Conservation (phyloP, 139 green algal genomes). For the Limnomonas spitsbergensis region DNA sequence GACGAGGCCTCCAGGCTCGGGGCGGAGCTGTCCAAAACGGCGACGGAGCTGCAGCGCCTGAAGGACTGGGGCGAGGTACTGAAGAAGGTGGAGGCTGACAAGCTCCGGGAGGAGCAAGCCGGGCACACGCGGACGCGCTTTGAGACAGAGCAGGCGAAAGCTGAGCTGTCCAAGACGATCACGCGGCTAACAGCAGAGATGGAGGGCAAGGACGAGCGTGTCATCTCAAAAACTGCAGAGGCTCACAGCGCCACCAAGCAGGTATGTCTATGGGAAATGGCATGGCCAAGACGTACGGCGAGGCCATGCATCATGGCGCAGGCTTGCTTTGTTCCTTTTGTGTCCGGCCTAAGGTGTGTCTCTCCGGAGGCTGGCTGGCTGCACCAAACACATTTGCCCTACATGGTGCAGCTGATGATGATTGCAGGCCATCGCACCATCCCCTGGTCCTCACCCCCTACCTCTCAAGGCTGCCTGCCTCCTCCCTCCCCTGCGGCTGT, state of each 20-base stretch:
- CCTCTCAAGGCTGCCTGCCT: too few relatives aligned
- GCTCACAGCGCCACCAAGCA: constrained; percentile 18
- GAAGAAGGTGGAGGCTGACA: constrained; percentile 48
- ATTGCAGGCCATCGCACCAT: too few relatives aligned
- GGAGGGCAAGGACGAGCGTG: not conserved
- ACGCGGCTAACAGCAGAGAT: constrained; percentile 8
- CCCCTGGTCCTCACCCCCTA: too few relatives aligned
- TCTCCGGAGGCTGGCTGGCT: too few relatives aligned
- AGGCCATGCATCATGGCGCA: too few relatives aligned
- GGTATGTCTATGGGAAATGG: too few relatives aligned
- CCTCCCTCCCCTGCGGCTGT: too few relatives aligned
- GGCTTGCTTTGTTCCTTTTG: too few relatives aligned
- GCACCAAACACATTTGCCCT: too few relatives aligned
- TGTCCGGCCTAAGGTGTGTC: too few relatives aligned
- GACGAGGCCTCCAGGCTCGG: not conserved
- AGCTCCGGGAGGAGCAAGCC: constrained; percentile 33
- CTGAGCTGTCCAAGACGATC: constrained; percentile 20
- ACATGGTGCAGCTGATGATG: too few relatives aligned
- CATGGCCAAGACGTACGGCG: too few relatives aligned
- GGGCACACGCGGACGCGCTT: not conserved
- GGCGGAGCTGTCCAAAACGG: constrained; percentile 23
- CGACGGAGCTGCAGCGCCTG: constrained; percentile 7
- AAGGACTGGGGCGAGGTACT: constrained; percentile 13
- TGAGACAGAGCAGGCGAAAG: not conserved
- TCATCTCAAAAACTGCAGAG: constrained; percentile 18